Evolutionary conservation across 2,329 filamentous ascomycete genomes (phyloP).

Genomic region (Diaporthe destruens): DNA sequence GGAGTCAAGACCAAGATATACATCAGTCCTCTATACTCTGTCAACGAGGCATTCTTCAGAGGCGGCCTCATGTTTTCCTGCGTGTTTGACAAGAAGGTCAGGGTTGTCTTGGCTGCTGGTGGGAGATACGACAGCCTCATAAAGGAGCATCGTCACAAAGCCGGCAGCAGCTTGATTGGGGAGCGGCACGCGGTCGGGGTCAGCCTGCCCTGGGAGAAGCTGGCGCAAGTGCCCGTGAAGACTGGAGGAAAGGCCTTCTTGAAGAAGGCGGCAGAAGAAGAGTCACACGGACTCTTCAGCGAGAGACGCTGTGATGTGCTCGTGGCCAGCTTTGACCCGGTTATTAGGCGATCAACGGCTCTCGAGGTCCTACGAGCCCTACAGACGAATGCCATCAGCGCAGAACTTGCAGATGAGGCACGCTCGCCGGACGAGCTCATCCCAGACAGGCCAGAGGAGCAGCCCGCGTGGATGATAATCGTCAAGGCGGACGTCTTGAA

Average conservation of each 20-base stretch:
- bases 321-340: slow-evolving; percentile 86
- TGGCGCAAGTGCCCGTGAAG: slow-evolving; percentile 74
- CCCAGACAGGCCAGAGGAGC: slow-evolving; percentile 80
- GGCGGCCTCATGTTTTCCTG: slow-evolving; percentile 92
- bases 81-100: slow-evolving; percentile 85
- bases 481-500: slow-evolving; percentile 87
- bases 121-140: slow-evolving; percentile 94
- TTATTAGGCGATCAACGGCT: slow-evolving; percentile 80
- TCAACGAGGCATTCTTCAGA: slow-evolving; percentile 91
- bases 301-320: slow-evolving; percentile 85
- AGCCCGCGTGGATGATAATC: slow-evolving; percentile 88
- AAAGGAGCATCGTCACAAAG: slow-evolving; percentile 81
- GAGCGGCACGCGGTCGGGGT: slow-evolving; percentile 91
- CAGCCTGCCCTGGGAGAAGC: slow-evolving; percentile 87
- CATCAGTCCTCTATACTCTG: slow-evolving; percentile 85
- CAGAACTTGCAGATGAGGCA: slow-evolving; percentile 86
- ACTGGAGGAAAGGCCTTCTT: slow-evolving; percentile 68
- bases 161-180: slow-evolving; percentile 57
- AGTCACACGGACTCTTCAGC: slow-evolving; percentile 70
- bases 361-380: slow-evolving; percentile 82
- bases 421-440: slow-evolving; percentile 84
- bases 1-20: slow-evolving; percentile 83
- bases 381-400: slow-evolving; percentile 87
- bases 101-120: slow-evolving; percentile 91
- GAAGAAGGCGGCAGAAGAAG: slow-evolving; percentile 76